These are phyloP conservation scores for Beauveria pseudobassiana DNA, from an alignment of 2,329 filamentous ascomycete species.

Conservation along the genomic window DNA sequence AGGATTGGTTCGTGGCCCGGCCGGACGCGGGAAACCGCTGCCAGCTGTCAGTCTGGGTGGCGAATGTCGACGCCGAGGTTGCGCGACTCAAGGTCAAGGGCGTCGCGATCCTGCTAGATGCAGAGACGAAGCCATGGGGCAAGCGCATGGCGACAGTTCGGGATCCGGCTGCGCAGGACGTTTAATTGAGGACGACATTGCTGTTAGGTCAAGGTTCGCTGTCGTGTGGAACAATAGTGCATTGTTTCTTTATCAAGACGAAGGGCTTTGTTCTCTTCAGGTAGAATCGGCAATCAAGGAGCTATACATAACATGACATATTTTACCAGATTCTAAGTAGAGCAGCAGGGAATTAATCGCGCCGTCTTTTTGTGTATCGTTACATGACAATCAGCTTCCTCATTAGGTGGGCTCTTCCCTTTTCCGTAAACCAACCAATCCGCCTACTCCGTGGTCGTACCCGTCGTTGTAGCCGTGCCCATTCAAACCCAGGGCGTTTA, in stretches of 20 bases:
- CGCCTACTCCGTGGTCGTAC: neutral
- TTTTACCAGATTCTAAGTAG: neutral
- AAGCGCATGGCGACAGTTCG: conserved; percentile 13
- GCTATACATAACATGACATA: neutral
- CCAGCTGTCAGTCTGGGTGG: conserved; percentile 13
- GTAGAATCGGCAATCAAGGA: neutral
- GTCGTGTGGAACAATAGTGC: neutral
- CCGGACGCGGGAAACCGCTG: conserved; percentile 8
- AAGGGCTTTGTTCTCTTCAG: no score
- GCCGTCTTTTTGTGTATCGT: neutral
- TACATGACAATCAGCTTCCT: neutral
- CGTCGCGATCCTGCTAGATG: conserved; percentile 10
- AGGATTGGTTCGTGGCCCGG: neutral
- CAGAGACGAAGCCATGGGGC: conserved; percentile 13
- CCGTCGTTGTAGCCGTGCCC: neutral
- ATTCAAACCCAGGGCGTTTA: neutral
- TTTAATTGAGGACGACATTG: neutral
- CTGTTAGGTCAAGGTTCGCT: neutral
- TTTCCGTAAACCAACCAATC: neutral
- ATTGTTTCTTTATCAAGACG: no score
- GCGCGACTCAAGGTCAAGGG: conserved; percentile 5
- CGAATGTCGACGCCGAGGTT: conserved; percentile 13
- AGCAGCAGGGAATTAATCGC: neutral
- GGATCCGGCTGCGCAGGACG: conserved; percentile 13
- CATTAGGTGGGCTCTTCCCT: neutral